Conservation (phyloP, 306 rosid species). For the Castanea sativa region DNA sequence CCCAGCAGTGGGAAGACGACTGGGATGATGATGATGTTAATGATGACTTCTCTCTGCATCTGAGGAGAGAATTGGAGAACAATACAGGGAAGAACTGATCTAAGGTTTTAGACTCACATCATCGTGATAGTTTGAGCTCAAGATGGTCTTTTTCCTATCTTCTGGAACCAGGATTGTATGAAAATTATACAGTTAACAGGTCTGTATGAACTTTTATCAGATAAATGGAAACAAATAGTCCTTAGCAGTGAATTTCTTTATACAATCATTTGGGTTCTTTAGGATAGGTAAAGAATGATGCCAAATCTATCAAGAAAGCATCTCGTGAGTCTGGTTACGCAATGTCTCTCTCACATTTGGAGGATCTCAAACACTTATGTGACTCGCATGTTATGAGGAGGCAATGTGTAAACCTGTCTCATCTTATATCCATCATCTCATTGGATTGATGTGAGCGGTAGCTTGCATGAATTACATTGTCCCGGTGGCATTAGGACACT, state of each 20-base stretch:
- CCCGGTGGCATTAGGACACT: not conserved
- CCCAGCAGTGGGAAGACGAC: slow-evolving; percentile 96
- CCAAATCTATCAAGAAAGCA: no score
- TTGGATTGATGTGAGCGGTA: no score
- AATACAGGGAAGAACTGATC: slow-evolving; percentile 44
- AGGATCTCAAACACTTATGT: no score
- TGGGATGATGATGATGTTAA: slow-evolving; percentile 96
- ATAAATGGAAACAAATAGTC: not conserved
- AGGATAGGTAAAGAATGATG: no score
- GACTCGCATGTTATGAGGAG: no score
- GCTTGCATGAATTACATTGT: no score
- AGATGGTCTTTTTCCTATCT: not conserved
- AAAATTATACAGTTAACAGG: no score
- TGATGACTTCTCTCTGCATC: slow-evolving; percentile 89
- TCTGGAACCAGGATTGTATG: no score
- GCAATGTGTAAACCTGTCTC: no score
- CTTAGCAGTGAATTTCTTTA: not conserved
- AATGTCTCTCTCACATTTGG: no score
- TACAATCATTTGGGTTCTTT: not conserved
- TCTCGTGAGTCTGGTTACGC: no score
- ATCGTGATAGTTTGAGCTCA: not conserved
- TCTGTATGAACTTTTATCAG: not conserved
- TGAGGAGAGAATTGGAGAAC: slow-evolving; percentile 80
- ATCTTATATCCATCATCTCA: no score
- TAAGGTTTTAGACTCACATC: not conserved